A percentile compares a stretch with the other conserved stretches of the same genome.
Evolutionary conservation across 148 eudicot species (phyloP).

Genomic region (Fallopia convolvulus): DNA sequence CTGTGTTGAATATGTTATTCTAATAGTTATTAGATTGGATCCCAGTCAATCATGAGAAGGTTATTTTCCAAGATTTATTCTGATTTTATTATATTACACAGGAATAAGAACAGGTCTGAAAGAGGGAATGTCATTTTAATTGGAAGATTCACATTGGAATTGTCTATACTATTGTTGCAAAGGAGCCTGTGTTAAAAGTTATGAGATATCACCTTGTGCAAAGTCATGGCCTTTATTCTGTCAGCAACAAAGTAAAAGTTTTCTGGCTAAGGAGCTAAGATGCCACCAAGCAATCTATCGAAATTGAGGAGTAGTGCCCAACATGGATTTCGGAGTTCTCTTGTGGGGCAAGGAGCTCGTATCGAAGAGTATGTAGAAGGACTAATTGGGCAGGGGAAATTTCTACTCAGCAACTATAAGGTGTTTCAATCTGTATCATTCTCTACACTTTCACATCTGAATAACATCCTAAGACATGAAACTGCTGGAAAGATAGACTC

Average conservation of each 20-base stretch:
- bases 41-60: background rate
- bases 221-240: constrained; percentile 17
- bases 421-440: constrained; percentile 28
- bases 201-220: constrained; percentile 29
- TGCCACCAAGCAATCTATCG: constrained; percentile 50
- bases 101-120: background rate
- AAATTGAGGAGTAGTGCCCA: constrained; percentile 29
- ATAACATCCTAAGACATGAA: constrained; percentile 35
- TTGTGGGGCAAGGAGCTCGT: constrained; percentile 31
- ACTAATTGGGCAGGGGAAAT: constrained; percentile 39
- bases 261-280: constrained; percentile 26
- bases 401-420: constrained; percentile 33
- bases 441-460: constrained; percentile 29
- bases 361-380: constrained; percentile 31
- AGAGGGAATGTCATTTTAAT: background rate
- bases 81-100: background rate
- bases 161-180: background rate
- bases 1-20: background rate
- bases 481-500: constrained; percentile 47
- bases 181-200: constrained; percentile 14
- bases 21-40: background rate
- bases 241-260: constrained; percentile 14
- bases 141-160: background rate
- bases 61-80: background rate
- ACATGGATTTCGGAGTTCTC: constrained; percentile 34